These are phyloP conservation scores for Aspergillus leporis DNA, from an alignment of 495 filamentous ascomycete genomes.

Conservation along the genomic window DNA sequence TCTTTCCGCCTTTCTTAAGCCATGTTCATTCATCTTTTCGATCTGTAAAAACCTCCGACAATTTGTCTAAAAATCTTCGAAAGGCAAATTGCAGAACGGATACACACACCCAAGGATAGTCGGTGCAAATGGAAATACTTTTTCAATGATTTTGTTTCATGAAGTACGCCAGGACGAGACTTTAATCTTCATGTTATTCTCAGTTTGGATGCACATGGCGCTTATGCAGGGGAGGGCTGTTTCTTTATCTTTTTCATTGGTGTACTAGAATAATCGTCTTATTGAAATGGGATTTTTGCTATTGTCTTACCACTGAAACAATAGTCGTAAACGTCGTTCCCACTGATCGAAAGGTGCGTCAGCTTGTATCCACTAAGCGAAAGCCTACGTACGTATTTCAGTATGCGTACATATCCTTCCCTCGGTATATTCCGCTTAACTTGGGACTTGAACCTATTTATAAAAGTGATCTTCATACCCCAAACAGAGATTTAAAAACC, in stretches of 20 bases:
- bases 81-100: background rate
- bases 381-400: too few species aligned
- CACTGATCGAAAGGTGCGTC: too few species aligned
- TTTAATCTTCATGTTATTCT: constrained; percentile 9
- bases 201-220: constrained; percentile 20
- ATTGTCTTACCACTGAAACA: too few species aligned
- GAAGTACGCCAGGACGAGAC: constrained; percentile 9
- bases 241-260: constrained; percentile 5
- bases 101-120: constrained; percentile 1
- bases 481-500: too few species aligned
- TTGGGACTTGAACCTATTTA: too few species aligned
- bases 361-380: too few species aligned
- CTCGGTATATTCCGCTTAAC: too few species aligned
- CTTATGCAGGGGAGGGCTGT: constrained; percentile 19
- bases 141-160: constrained; percentile 10
- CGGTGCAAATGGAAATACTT: constrained; percentile 6
- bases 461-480: too few species aligned
- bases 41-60: background rate
- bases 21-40: constrained; percentile 4
- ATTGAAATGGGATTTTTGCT: constrained; percentile 1
- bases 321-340: too few species aligned
- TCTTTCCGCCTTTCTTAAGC: constrained; percentile 1
- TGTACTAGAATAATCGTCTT: constrained; percentile 17
- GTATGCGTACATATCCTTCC: too few species aligned
- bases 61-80: constrained; percentile 1